Evolutionary conservation across 768 basidiomycete species (phyloP), one percentile per base, ranked within the genome.

Genomic region (Tricholoma terreum): DNA sequence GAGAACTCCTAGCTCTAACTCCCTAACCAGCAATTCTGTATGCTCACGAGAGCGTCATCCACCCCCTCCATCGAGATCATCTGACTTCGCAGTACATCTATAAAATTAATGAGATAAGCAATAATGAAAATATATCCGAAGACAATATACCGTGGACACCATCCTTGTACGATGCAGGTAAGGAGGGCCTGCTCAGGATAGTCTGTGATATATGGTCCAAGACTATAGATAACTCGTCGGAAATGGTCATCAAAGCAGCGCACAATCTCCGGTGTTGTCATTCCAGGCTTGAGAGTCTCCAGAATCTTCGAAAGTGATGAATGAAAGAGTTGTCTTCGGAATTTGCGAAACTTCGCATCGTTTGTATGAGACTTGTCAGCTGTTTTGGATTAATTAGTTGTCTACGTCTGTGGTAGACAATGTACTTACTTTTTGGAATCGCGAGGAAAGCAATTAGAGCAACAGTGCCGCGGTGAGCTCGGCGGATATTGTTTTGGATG

Each of bases 141-240:
- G 21, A 43, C 21, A 22, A 43, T 15, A 22, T 6, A 43, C 21
- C n/a, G 42, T 43, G 21, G 21, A 43, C n/a, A 62, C 11, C 45
- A 70, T 65, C 64, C 45, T 68, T 68, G 51, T 70, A 70, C 33
- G 67, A 66, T 4, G 66, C 68, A 24, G n/a, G n/a, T n/a, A n/a
- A n/a, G n/a, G n/a, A n/a, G n/a, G n/a, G n/a, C n/a, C n/a, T n/a
- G n/a, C n/a, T n/a, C n/a, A n/a, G n/a, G n/a, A n/a, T n/a, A n/a
- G n/a, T n/a, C n/a, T n/a, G n/a, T n/a, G n/a, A n/a, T n/a, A n/a
- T n/a, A n/a, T n/a, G n/a, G n/a, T n/a, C n/a, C n/a, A n/a, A n/a
- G n/a, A n/a, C n/a, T n/a, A n/a, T n/a, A n/a, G n/a, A n/a, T n/a
- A n/a, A n/a, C n/a, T n/a, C n/a, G n/a, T n/a, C n/a, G n/a, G n/a